Conservation (phyloP, 2,329 filamentous ascomycete species). For the Trichoderma simmonsii region DNA sequence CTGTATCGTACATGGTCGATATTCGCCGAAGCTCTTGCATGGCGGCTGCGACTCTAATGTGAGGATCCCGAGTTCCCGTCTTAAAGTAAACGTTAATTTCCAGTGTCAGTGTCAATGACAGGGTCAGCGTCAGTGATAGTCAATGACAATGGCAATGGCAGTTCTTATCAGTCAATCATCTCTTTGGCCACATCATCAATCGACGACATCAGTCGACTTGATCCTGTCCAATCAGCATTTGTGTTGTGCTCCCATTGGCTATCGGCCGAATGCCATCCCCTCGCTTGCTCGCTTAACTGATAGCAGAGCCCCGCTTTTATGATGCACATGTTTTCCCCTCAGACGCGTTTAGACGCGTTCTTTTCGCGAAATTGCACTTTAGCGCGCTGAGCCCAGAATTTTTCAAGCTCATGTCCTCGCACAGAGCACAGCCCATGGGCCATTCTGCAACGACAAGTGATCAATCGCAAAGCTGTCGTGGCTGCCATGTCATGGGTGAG, state of each 20-base stretch:
- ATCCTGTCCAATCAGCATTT: background rate
- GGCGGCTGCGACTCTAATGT: constrained; percentile 7
- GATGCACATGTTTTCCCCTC: constrained; percentile 9
- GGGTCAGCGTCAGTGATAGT: background rate
- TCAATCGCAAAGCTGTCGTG: constrained; percentile 11
- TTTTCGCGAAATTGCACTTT: constrained; percentile 12
- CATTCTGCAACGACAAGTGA: constrained; percentile 1
- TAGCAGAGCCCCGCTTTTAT: constrained; percentile 7
- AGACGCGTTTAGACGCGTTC: constrained; percentile 11
- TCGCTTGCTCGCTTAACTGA: constrained; percentile 14
- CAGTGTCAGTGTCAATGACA: background rate
- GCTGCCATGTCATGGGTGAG: background rate
- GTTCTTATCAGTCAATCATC: background rate
- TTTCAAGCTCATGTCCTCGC: background rate
- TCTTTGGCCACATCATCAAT: background rate
- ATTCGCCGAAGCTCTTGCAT: constrained; percentile 8
- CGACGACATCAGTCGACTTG: background rate
- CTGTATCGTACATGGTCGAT: constrained; percentile 1
- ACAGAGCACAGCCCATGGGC: background rate
- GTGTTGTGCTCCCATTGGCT: background rate
- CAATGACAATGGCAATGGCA: background rate
- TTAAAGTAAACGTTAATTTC: background rate
- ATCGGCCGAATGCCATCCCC: background rate
- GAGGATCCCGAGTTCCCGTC: background rate
- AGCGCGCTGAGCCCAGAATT: constrained; percentile 1